Evolutionary conservation across 2,329 filamentous ascomycete genomes (phyloP).

Genomic region (Aciculosporium take): DNA sequence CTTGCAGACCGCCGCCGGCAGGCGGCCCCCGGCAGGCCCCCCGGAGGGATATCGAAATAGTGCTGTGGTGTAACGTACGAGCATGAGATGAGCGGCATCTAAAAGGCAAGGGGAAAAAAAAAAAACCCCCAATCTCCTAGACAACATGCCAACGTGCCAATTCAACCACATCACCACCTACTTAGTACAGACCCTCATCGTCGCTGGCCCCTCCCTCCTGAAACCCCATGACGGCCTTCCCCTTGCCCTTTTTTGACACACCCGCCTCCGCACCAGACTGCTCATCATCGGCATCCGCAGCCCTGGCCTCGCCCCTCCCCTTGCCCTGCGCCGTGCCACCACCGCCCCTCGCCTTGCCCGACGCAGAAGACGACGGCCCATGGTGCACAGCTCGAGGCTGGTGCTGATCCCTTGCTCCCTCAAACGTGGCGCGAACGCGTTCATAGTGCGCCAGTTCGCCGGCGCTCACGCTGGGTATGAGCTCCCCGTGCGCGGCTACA

Average conservation of each 20-base stretch:
- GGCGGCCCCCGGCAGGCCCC: no score
- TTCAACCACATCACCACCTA: neutral
- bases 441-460: constrained; percentile 91
- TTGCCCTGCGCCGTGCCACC: constrained; percentile 20
- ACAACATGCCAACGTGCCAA: no score
- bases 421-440: constrained; percentile 67
- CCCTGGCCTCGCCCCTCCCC: constrained; percentile 19
- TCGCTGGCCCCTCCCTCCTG: constrained; percentile 40
- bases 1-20: no score
- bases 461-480: constrained; percentile 85
- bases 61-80: constrained; percentile 4
- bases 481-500: constrained; percentile 60
- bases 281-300: constrained; percentile 15
- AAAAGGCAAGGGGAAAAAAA: no score
- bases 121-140: no score
- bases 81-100: no score
- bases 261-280: no score
- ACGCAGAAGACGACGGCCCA: constrained; percentile 14
- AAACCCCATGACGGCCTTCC: constrained; percentile 38
- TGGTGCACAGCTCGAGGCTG: neutral
- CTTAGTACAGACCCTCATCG: constrained; percentile 42
- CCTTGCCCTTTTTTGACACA: constrained; percentile 49
- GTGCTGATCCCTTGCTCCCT: constrained; percentile 37
- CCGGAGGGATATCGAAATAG: no score
- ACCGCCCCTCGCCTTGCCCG: constrained; percentile 7